Base-by-base conservation (phyloP, 163 green algal species). In the Scenedesmus sp. region DNA sequence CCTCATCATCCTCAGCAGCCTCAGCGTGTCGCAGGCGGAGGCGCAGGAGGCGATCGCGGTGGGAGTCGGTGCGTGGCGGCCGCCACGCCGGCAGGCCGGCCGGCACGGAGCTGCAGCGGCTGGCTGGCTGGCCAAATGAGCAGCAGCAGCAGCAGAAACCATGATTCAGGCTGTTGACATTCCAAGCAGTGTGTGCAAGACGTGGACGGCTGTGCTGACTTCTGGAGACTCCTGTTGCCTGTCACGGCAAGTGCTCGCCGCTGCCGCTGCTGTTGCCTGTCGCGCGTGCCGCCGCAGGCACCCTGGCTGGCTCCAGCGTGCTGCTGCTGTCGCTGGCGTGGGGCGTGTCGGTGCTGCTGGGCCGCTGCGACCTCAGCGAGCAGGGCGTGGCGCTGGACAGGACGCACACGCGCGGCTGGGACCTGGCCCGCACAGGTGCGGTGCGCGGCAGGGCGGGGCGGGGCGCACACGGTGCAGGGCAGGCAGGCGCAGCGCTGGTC, bases 281-380 rank as follows among this genome's bases (percentile, higher is more conserved):
- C 24, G 1, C 15, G 2, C 1, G 9, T 13, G 26, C 43, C 13
- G 6, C 43, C 43, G 42, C 87, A 91, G 88, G 91, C 33, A 94
- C 91, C 35, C 82, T 95, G 61, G 93, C 89, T 16, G 89, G 90
- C 46, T 93, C 78, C 56, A 96, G 92, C 22, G 91, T 96, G 15
- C 93, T 97, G 90, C 93, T 97, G 65, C 91, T 96, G 51, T 95
- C 94, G 3, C 82, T 96, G 40, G 93, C 93, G 26, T 96, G 93
- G 93, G 95, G 79, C 37, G 90, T 92, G 0, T 94, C 86, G 0
- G 37, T 96, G 15, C 22, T 93, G 26, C 42, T 94, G 33, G 95
- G 94, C 0, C 86, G 94, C 40, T 96, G 94, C 89, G 95, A 97
- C 91, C 81, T 96, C 7, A 65, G 82, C 6, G 83, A 88, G 7